Base-by-base conservation (phyloP, 2,329 filamentous ascomycete genomes). In the Grosmannia huntii region DNA sequence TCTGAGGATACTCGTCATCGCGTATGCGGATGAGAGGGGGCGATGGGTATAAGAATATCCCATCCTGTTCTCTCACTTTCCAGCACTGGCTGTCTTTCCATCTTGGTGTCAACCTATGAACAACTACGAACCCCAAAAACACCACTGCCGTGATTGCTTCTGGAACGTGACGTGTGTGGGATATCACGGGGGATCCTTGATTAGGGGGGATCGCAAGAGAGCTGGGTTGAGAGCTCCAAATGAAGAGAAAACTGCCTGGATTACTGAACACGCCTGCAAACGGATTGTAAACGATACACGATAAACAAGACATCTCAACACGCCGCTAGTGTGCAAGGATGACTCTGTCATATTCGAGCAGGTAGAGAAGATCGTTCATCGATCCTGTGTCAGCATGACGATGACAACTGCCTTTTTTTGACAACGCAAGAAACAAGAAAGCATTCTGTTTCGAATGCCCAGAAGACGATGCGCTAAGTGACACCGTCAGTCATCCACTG, bases 171-270 rank as follows among this genome's bases (percentile, higher is more conserved):
- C 21, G 9, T 12, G 10, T 25, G 21, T 10, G 2, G 4, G 46
- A 36, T 23, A 44, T 44, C 4, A 44, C 41, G 51, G 51, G 31
- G 51, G 51, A 23, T 53, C 51, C 23, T 31, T 36, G 2, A 16
- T n/a, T 10, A 36, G 10, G 23, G n/a, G 11, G 38, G 25, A 46
- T 33, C 33, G 56, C 56, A 57, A 57, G 56, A 57, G 56, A 57
- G 56, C 56, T 53, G 36, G 25, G 33, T 14, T 14, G 28, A 46
- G 49, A 57, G 56, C 56, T 57, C 56, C 56, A 57, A 33, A 44
- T 11, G 25, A 38, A 6, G 6, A 23, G 36, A 16, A 27, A 14
- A 16, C 7, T 38, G 36, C 12, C 3, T 28, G 28, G 28, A 4
- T 7, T 4, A 28, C 28, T 28, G 12, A 38, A 38, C 14, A 38